These are phyloP conservation scores for Kernera saxatilis DNA, from an alignment of 345 rosid species.

Conservation along the genomic window DNA sequence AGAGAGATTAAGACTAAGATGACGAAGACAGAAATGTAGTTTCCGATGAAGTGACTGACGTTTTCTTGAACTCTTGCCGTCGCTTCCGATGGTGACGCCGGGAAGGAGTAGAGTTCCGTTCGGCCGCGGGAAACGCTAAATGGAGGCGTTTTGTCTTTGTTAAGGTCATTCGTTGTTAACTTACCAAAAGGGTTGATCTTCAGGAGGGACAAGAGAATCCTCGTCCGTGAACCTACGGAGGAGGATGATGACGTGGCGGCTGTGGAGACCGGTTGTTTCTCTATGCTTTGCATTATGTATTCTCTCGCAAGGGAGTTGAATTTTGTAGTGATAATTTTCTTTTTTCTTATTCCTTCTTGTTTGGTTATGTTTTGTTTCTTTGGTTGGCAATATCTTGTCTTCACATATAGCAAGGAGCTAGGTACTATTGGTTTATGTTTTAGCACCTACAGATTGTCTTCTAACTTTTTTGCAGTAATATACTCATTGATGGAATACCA, in stretches of 20 bases:
- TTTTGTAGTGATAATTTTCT: too few species aligned
- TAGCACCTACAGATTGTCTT: too few species aligned
- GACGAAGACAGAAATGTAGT: conserved; percentile 57
- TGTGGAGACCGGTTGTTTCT: background rate
- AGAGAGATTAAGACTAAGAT: conserved; percentile 59
- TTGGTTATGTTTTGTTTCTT: too few species aligned
- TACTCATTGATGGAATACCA: too few species aligned
- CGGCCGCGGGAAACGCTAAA: conserved; percentile 49
- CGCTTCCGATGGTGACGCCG: conserved; percentile 48
- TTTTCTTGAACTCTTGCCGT: conserved; percentile 65
- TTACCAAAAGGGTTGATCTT: conserved; percentile 73
- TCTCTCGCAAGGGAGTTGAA: background rate
- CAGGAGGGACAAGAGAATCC: conserved; percentile 46
- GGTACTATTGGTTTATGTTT: too few species aligned
- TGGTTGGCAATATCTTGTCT: too few species aligned
- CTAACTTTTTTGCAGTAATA: too few species aligned
- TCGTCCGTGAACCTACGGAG: background rate
- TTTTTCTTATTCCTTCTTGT: too few species aligned
- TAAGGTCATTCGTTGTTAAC: conserved; percentile 59
- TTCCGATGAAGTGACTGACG: conserved; percentile 66
- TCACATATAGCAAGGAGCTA: too few species aligned
- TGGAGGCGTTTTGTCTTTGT: conserved; percentile 53
- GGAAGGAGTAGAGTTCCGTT: conserved; percentile 55
- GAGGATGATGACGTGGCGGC: background rate
- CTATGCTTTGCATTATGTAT: background rate